Base-by-base conservation (phyloP, 169 alveolate genomes). In the Plasmodium yoelii region DNA sequence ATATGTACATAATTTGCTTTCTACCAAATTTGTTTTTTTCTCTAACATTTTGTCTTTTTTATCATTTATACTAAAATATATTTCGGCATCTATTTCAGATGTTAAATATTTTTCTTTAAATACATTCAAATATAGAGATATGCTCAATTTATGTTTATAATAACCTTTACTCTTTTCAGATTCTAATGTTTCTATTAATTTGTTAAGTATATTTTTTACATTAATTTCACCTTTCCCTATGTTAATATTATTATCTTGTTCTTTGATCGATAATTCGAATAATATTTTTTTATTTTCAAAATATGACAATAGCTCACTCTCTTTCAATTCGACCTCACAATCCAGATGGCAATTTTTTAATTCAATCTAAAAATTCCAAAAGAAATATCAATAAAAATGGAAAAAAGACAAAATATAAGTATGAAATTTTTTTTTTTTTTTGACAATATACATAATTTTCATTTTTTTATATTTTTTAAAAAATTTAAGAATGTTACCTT, bases 91-190 rank as follows among this genome's bases (percentile, higher is more conserved):
- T 19, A 75, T 26, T 56, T 75, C 88, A 8, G 88, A 75, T 6
- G 88, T 75, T 57, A 75, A 63, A 26, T 75, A 75, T n/a, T 75
- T 75, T 24, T 75, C 88, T 26, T 75, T 75, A 75, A 75, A 75
- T 8, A 75, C 88, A 55, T 63, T 51, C 39, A 75, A 57, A 57
- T 75, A 63, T n/a, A 75, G 57, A 3, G 77, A 56, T 1, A 75
- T 26, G 28, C 6, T 47, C n/a, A 24, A 75, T 12, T 64, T 69
- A 47, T 46, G 56, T 57, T 75, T 64, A 44, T 75, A 75, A 26
- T 75, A 64, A 8, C 44, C 49, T 19, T 61, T 51, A 39, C 12
- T 6, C 1, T 55, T 28, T 51, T 9, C 55, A 63, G 55, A 42
- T n/a, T 55, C 7, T 7, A 44, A 15, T 61, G 42, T 49, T 15